Evolutionary conservation across 2,329 filamentous ascomycete genomes (phyloP), one percentile per base, ranked within the genome.

Genomic region (Blumeria graminis): DNA sequence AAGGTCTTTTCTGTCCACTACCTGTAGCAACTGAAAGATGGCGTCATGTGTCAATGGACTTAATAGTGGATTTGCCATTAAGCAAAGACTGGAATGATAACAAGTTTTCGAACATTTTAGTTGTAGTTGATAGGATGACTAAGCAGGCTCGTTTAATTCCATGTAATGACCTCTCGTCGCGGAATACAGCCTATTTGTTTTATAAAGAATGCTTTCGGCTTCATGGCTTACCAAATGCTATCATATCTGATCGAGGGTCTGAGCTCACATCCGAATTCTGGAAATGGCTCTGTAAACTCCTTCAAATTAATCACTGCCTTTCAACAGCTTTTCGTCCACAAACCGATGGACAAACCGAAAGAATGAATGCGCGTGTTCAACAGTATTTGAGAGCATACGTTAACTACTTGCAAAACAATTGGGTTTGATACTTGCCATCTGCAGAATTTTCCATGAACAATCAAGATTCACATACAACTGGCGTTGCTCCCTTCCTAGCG

Each of bases 391-490:
- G 57, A 0, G 8, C 35, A 6, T 62, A 58, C 22, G 50, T 59
- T 16, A 53, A 54, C 45, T 61, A 57, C 36, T n/a, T 57, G n/a
- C 56, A 62, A 41, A 56, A 60, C 32, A 48, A 62, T 39, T 62
- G 56, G 58, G 50, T 16, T 1, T n/a, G 56, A n/a, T 57, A 34
- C 18, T 55, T 62, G 9, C 57, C 58, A 11, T 22, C 61, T 6
- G 58, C 59, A 0, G 57, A 63, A 54, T 62, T 61, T 32, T 56
- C 59, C 1, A 38, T 56, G 9, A 59, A 61, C 28, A 62, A 60
- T 41, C 11, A 22, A 0, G 33, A 55, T 1, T 58, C 41, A 13
- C 43, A 34, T 11, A 46, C 55, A n/a, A 61, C 58, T 3, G 34
- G 55, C 2, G 32, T 60, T 8, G 57, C 60, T 0, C 55, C 57